phyloP scores from a whole-genome alignment of 2,329 filamentous ascomycete species.

The Mariannaea sp. region DNA sequence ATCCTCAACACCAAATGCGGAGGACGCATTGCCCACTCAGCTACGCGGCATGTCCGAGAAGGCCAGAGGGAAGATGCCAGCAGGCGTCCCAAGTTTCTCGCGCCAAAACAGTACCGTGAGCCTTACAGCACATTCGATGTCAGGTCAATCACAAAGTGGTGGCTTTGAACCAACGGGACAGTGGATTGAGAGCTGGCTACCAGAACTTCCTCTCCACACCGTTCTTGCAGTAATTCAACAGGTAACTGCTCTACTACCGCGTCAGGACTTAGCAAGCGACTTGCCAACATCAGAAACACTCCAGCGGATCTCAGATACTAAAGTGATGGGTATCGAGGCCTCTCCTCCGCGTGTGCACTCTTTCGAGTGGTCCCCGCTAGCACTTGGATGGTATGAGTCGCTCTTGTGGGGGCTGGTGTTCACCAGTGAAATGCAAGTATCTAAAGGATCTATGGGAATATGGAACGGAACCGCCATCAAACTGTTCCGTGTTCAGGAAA shows the following conservation, averaged over 20 bases:
- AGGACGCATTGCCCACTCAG: constrained; percentile 82
- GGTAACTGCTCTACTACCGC: constrained; percentile 61
- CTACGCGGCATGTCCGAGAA: constrained; percentile 95
- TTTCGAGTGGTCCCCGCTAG: constrained; percentile 91
- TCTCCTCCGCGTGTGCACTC: constrained; percentile 78
- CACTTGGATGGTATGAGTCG: constrained; percentile 94
- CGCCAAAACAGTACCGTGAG: constrained; percentile 89
- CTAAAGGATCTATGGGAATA: constrained; percentile 84
- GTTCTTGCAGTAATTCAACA: constrained; percentile 77
- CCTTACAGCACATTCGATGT: constrained; percentile 67
- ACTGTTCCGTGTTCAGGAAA: constrained; percentile 88
- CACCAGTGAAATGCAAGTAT: constrained; percentile 83
- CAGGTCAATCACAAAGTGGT: constrained; percentile 59
- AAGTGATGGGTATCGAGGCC: constrained; percentile 74
- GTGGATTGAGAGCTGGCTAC: constrained; percentile 96
- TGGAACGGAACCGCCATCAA: constrained; percentile 92
- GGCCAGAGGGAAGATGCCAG: constrained; percentile 93
- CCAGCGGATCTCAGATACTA: constrained; percentile 61
- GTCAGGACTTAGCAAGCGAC: constrained; percentile 52
- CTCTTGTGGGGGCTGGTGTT: constrained; percentile 94
- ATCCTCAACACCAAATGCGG: constrained; percentile 69
- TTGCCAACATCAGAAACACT: constrained; percentile 52
- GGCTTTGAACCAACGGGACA: constrained; percentile 77
- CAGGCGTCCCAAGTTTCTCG: constrained; percentile 79
- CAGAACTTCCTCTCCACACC: constrained; percentile 86